A percentile compares a stretch with the other conserved stretches of the same genome.
phyloP scores from a whole-genome alignment of 2,329 filamentous ascomycete genomes.

The Fusarium sp. region DNA sequence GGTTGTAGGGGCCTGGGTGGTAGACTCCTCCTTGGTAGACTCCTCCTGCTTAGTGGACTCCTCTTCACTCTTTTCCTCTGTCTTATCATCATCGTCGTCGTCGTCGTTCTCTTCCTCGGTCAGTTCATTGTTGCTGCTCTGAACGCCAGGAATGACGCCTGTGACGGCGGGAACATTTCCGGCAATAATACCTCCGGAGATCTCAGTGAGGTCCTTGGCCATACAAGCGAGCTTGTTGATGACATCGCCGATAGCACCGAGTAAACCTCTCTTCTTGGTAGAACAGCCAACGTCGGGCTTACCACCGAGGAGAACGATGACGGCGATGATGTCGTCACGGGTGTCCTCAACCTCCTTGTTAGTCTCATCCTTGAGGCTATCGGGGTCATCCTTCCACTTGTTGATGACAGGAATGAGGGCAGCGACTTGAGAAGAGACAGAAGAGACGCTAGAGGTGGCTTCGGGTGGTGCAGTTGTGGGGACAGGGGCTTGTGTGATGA shows the following conservation, averaged over 20 bases:
- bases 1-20: not conserved
- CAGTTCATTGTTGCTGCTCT: conserved; percentile 28
- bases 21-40: conserved; percentile 11
- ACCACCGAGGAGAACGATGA: conserved; percentile 24
- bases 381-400: conserved; percentile 25
- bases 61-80: conserved; percentile 23
- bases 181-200: conserved; percentile 16
- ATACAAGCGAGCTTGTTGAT: conserved; percentile 37
- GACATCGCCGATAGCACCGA: conserved; percentile 25
- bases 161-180: conserved; percentile 32
- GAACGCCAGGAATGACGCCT: conserved; percentile 1
- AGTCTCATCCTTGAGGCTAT: conserved; percentile 27
- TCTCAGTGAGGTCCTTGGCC: conserved; percentile 22
- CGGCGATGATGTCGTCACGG: conserved; percentile 13
- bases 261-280: conserved; percentile 31
- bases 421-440: conserved; percentile 22
- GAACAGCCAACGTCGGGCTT: conserved; percentile 15
- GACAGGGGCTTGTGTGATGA: conserved; percentile 27
- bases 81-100: conserved; percentile 13
- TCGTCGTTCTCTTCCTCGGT: conserved; percentile 12
- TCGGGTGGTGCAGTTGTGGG: conserved; percentile 24
- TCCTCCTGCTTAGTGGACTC: conserved; percentile 29
- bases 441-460: conserved; percentile 34
- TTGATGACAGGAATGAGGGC: conserved; percentile 32
- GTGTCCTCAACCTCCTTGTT: conserved; percentile 28